Base-by-base conservation (phyloP, 129 eudicot species). In the Arctium lappa region DNA sequence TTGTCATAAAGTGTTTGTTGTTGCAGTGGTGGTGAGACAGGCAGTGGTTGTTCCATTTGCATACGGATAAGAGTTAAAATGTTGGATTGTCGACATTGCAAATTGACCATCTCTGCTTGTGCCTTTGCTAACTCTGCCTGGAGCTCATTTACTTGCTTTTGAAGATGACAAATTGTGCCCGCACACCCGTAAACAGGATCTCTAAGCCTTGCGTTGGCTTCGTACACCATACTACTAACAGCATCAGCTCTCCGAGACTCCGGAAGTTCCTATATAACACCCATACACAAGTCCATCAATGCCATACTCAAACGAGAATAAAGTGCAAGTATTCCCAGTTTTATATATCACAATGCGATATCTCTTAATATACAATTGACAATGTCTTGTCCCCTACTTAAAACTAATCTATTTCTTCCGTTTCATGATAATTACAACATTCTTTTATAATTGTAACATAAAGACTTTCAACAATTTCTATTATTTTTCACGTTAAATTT, bases 101-200 rank as follows among this genome's bases (percentile, higher is more conserved):
- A 74, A 56, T 79, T 79, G 46, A 83, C 53, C 78, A 87, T 82
- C 86, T 86, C 90, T 3, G 94, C 94, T 48, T 90, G 88, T 37
- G 91, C 86, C 60, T 73, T 79, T 0, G 91, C 94, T 85, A 90
- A 81, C 63, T 90, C 90, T 12, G 86, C 81, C 78, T 88, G 89
- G n/a, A 89, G 90, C 42, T 68, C 84, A 11, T 76, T 89, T 31
- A 89, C 71, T 66, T 88, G 94, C 60, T 86, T 82, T 30, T 90
- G 94, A 16, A 90, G 86, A 3, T 76, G 81, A 6, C 90, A 88
- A 5, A 90, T 88, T 13, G 91, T 87, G 27, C 91, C 92, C 11
- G 88, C 90, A 50, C 94, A 86, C 1, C 94, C 94, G n/a, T 90
- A 90, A 4, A 90, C 90, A 0, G 94, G 94, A 60, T 88, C 94